Base-by-base conservation (phyloP, 192 early-diverging fungal species). In the Umbelopsis sp. region DNA sequence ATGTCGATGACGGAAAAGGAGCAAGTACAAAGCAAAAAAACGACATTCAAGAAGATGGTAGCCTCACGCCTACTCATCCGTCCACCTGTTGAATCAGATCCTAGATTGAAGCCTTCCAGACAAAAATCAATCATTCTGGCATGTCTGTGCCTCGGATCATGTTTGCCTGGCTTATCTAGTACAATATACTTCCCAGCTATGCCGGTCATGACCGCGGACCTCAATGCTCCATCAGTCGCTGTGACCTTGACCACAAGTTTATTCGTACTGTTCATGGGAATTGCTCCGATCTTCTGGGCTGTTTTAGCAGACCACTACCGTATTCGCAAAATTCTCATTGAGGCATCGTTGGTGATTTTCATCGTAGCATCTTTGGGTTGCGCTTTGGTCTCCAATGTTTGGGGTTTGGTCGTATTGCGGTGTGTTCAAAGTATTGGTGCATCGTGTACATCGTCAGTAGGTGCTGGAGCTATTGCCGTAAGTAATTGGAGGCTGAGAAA, bases 201-300 rank as follows among this genome's bases (percentile, higher is more conserved):
- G 1, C 73, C 73, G 15, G 61, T 37, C 12, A 80, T 83, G 64
- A 78, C 74, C 10, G 45, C 66, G 18, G 82, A 83, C 23, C 74
- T 83, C 10, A 44, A 78, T 27, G 77, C 82, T 8, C 76, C 71
- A 6, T 50, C 70, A 8, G 78, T 78, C 0, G 70, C 74, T 20
- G 74, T 83, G 49, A 78, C 77, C 49, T 68, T 80, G 13, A 78
- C 79, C 11, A 78, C 80, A 12, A 78, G 79, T 13, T 70, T 83
- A 33, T 83, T 83, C 44, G 80, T 83, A 23, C 65, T 83, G 27
- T 83, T 83, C 61, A 80, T 80, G 69, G 82, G 82, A 22, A 79
- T 84, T 49, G 76, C 78, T 64, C 83, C 83, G 11, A 64, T 85
- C 1, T 71, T 85, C 44, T 78, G 69, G 70, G 81, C 83, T 4